Conservation (phyloP, 257 asterid genomes). For the Lycium barbarum region DNA sequence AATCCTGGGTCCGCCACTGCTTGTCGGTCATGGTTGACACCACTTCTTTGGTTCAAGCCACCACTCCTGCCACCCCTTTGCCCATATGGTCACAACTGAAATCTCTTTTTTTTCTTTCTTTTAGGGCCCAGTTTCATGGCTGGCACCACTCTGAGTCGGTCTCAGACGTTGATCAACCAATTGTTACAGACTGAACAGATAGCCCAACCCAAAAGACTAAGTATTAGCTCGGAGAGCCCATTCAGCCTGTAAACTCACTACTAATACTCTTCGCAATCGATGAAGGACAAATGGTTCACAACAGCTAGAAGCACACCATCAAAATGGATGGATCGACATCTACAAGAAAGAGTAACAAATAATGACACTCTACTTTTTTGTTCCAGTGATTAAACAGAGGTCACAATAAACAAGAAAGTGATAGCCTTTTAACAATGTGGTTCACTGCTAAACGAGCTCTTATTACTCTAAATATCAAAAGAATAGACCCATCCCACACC, state of each 20-base stretch:
- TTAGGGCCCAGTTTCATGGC: not conserved
- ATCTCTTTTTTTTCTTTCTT: not conserved
- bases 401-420: not conserved
- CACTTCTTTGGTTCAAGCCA: not conserved
- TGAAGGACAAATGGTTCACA: not conserved
- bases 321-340: not conserved
- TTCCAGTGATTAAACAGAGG: constrained; percentile 3
- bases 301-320: not conserved
- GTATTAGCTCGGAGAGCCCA: not conserved
- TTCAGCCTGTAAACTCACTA: not conserved
- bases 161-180: not conserved
- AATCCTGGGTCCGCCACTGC: too few relatives aligned
- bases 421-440: not conserved
- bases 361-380: not conserved
- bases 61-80: not conserved
- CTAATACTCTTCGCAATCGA: too few relatives aligned
- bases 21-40: not conserved
- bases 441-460: not conserved
- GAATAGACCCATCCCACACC: constrained; percentile 15
- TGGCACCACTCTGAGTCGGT: not conserved
- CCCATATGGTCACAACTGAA: not conserved
- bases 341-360: not conserved
- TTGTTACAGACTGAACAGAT: not conserved
- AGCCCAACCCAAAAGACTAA: not conserved
- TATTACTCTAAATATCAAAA: not conserved